These are phyloP conservation scores for Pyricularia pennisetigena DNA, from an alignment of 2,329 filamentous ascomycete species.

Conservation along the genomic window DNA sequence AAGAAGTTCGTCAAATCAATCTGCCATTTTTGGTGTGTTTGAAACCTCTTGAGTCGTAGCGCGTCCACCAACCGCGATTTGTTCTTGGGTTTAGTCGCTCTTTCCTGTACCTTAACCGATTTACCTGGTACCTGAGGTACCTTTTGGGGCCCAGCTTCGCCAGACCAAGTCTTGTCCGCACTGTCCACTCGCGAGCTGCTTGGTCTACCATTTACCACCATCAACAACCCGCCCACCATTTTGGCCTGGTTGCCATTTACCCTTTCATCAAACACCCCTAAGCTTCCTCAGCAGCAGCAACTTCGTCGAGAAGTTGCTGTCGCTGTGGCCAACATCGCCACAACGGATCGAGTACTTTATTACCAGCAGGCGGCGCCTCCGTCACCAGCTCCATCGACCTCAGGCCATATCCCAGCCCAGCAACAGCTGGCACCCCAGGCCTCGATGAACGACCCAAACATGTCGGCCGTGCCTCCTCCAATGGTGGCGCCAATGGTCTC, in stretches of 20 bases:
- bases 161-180: not conserved
- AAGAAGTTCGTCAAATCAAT: not conserved
- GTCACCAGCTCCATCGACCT: slow-evolving; percentile 6
- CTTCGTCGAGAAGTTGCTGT: slow-evolving; percentile 4
- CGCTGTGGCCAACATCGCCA: slow-evolving; percentile 6
- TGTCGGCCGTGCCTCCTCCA: not conserved
- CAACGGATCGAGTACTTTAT: slow-evolving; percentile 6
- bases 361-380: slow-evolving; percentile 5
- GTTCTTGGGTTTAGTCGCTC: not conserved
- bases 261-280: not conserved
- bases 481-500: slow-evolving; percentile 3
- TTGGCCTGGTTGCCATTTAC: not conserved
- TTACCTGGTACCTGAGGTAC: not conserved
- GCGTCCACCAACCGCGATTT: not conserved
- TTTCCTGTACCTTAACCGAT: not conserved
- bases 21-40: not conserved
- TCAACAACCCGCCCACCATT: not conserved
- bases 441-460: slow-evolving; percentile 2
- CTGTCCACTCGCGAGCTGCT: not conserved
- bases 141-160: not conserved
- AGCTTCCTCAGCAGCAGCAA: slow-evolving; percentile 3
- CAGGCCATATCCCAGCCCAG: slow-evolving; percentile 4
- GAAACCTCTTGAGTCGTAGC: not conserved
- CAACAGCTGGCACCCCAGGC: slow-evolving; percentile 3
- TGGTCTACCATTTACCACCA: not conserved